Evolutionary conservation across 1,284 basidiomycete genomes (phyloP).

Genomic region (Peniophora sp.): DNA sequence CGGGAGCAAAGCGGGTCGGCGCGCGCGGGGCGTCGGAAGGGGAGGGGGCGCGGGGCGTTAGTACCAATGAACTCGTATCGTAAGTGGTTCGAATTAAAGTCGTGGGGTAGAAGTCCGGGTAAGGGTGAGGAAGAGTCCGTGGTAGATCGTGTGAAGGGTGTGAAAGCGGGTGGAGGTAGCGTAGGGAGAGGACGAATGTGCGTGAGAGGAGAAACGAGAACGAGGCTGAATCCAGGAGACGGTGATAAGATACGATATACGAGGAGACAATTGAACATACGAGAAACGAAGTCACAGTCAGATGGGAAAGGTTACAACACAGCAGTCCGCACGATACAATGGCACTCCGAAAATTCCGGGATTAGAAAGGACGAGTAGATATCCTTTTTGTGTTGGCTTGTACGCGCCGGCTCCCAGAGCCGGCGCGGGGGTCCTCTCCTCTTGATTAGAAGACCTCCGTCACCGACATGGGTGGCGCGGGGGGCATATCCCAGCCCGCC

Average conservation of each 20-base stretch:
- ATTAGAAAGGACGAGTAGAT: constrained; percentile 2
- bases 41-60: constrained; percentile 5
- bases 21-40: neutral
- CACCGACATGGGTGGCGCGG: constrained; percentile 13
- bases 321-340: constrained; percentile 11
- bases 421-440: neutral
- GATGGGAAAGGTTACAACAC: constrained; percentile 11
- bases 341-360: constrained; percentile 3
- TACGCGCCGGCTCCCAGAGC: neutral
- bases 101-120: no score
- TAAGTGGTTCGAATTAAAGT: no score
- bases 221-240: constrained; percentile 6
- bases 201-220: constrained; percentile 11
- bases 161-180: constrained; percentile 2
- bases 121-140: constrained; percentile 1
- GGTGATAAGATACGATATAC: constrained; percentile 13
- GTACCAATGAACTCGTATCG: no score
- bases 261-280: constrained; percentile 9
- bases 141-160: constrained; percentile 2
- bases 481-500: constrained; percentile 23
- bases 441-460: constrained; percentile 12
- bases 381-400: neutral
- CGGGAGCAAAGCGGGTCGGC: constrained; percentile 2
- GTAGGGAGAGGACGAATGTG: constrained; percentile 4
- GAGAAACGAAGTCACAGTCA: constrained; percentile 11